A percentile compares a stretch with the other conserved stretches of the same genome.
Evolutionary conservation across 441 rosid genomes (phyloP).

Genomic region (Adansonia rubrostipa): DNA sequence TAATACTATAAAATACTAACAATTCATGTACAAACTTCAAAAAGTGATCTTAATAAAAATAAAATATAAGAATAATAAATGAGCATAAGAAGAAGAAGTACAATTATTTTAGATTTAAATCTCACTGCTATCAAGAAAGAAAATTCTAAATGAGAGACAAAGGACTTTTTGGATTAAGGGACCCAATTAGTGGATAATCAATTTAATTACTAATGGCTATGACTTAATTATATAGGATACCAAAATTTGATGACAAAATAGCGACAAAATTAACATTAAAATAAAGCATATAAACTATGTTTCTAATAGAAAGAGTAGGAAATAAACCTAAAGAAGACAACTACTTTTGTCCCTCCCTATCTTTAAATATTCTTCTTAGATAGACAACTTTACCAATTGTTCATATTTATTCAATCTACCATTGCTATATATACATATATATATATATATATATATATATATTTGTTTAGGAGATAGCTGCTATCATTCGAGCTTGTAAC

Average conservation of each 20-base stretch:
- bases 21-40: no score
- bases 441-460: background rate
- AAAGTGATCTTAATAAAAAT: no score
- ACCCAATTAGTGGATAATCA: background rate
- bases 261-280: background rate
- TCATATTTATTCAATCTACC: background rate
- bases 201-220: background rate
- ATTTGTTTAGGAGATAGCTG: constrained; percentile 3
- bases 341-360: background rate
- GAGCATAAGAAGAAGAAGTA: background rate
- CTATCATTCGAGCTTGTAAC: constrained; percentile 20
- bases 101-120: background rate
- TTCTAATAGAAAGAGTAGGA: background rate
- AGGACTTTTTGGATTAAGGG: background rate
- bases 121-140: background rate
- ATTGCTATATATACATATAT: background rate
- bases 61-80: no score
- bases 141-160: background rate
- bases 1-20: no score
- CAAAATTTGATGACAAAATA: constrained; percentile 5
- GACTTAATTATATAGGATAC: background rate
- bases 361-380: background rate
- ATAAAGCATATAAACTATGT: background rate
- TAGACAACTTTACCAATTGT: background rate
- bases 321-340: background rate